phyloP scores from a whole-genome alignment of 139 green algal species.

The Micractinium conductrix region DNA sequence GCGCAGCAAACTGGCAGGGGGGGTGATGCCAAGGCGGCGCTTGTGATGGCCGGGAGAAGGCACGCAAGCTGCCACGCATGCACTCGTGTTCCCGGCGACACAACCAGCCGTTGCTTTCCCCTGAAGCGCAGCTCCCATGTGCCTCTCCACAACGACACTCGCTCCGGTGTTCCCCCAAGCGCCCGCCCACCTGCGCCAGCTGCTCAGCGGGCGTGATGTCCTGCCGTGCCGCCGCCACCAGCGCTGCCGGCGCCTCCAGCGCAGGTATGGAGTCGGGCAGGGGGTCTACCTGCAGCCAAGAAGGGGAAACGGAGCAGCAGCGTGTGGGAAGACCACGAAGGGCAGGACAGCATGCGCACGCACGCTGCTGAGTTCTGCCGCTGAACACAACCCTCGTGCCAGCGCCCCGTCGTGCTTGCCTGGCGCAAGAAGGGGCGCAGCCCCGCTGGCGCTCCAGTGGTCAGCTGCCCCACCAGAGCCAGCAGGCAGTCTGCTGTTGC shows the following conservation, averaged over 20 bases:
- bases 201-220: slow-evolving; percentile 31
- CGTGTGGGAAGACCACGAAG: no score
- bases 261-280: slow-evolving; percentile 24
- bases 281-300: slow-evolving; percentile 38
- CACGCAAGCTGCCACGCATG: no score
- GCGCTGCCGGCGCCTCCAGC: slow-evolving; percentile 5
- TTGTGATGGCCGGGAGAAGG: no score
- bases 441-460: not conserved
- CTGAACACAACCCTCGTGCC: no score
- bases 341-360: no score
- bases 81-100: no score
- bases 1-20: slow-evolving; percentile 28
- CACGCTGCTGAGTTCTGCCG: no score
- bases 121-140: no score
- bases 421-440: slow-evolving; percentile 38
- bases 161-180: no score
- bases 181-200: slow-evolving; percentile 8
- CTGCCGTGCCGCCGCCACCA: slow-evolving; percentile 4
- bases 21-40: not conserved
- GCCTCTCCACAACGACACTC: no score
- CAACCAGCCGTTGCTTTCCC: no score
- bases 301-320: not conserved
- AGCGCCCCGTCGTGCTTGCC: no score
- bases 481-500: slow-evolving; percentile 24
- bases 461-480: slow-evolving; percentile 34